A percentile compares a stretch with the other conserved stretches of the same genome.
These are phyloP conservation scores for Chrysoporthe deuterocubensis DNA, from an alignment of 2,329 filamentous ascomycete genomes.

Conservation along the genomic window DNA sequence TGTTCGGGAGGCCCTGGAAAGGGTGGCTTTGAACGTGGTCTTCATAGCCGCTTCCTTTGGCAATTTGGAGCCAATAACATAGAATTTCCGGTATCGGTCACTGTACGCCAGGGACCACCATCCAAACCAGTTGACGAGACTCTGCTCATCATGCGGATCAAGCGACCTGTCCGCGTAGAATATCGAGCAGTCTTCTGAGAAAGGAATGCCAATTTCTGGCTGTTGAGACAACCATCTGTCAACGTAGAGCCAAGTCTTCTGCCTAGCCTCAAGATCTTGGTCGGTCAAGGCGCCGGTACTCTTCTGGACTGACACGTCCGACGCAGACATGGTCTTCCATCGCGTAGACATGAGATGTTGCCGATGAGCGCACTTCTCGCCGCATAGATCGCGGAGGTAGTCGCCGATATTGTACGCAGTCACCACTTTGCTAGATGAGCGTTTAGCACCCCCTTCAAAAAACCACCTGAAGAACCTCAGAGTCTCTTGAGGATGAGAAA, in stretches of 20 bases:
- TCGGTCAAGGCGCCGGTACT: conserved; percentile 20
- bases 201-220: conserved; percentile 27
- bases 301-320: conserved; percentile 20
- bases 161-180: conserved; percentile 53
- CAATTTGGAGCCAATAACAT: conserved; percentile 55
- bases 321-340: conserved; percentile 12
- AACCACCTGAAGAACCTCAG: conserved; percentile 49
- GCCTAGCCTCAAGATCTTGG: conserved; percentile 23
- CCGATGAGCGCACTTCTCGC: conserved; percentile 38
- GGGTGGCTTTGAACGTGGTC: background rate
- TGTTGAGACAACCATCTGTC: conserved; percentile 25
- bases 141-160: conserved; percentile 64
- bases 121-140: conserved; percentile 66
- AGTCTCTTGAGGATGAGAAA: conserved; percentile 48
- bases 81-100: conserved; percentile 58
- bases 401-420: conserved; percentile 41
- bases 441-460: conserved; percentile 31
- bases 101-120: conserved; percentile 58
- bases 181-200: conserved; percentile 44
- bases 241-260: conserved; percentile 19
- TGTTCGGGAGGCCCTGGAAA: conserved; percentile 29
- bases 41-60: conserved; percentile 28
- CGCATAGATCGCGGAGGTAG: conserved; percentile 42
- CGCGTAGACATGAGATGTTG: conserved; percentile 24
- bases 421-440: conserved; percentile 39